Base-by-base conservation (phyloP, 1,139 yeast species). In the Diutina ranongensis region DNA sequence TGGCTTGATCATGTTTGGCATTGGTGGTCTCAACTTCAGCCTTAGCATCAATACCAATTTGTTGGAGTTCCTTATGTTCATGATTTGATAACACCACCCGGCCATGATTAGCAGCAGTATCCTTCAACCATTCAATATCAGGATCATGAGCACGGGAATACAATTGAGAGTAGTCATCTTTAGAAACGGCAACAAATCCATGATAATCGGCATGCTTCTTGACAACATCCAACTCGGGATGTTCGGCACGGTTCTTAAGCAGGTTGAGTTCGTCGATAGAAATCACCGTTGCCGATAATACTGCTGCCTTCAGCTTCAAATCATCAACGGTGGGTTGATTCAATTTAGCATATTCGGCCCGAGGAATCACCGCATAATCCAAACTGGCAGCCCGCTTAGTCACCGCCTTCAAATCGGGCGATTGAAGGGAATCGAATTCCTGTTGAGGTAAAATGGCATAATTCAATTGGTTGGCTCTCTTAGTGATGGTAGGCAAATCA, bases 311-410 rank as follows among this genome's bases (percentile, higher is more conserved):
- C 9, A 3, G 13, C 8, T n/a, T n/a, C 18, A 38, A n/a, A 16
- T 38, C 42, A 16, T 38, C 42, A 15, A 25, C 19, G 13, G 42
- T 38, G 32, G 42, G 42, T 8, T 38, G 28, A 4, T 27, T 12
- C 16, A 35, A 35, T 3, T 20, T 12, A 9, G 40, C 22, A n/a
- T 20, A 35, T 20, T 35, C 40, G 4, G n/a, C 40, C 27, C 22
- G 3, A 13, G 40, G 22, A 35, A 35, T 21, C 9, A 35, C 22
- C 7, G 22, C 18, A 20, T 35, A 22, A 13, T 20, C 40, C 22
- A 19, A 22, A n/a, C 28, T 22, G 13, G 9, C 5, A 4, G 40
- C 40, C 22, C 22, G 40, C 20, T 35, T 22, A 13, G 28, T 13
- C 4, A 35, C 12, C 16, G 16, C 27, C 3, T 21, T 22, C 28